Base-by-base conservation (phyloP, 495 filamentous ascomycete genomes). In the Aspergillus indologenus region DNA sequence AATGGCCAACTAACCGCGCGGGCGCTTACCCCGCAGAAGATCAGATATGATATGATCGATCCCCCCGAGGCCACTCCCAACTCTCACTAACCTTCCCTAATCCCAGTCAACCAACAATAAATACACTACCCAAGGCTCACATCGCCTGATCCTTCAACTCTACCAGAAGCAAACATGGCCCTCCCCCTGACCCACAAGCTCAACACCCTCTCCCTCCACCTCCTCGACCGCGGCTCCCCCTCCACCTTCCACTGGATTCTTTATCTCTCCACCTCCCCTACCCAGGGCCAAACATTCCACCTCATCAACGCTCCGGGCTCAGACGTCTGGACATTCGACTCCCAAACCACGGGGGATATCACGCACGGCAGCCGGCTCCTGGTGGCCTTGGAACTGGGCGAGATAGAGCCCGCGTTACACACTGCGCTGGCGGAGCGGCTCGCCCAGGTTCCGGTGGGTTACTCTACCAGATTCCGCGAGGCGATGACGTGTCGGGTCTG, bases 171-270 rank as follows among this genome's bases (percentile, higher is more conserved):
- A n/a, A n/a, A 29, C 26, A 4, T 9, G 3, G 9, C 26, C 26
- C 26, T 17, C 44, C 17, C 3, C 44, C 15, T 45, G 44, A 17
- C 44, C 44, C 18, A 8, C n/a, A 11, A 45, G 17, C 20, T 45
- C 29, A 56, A 59, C 43, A 54, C 49, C 20, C 54, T 65, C 2
- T 61, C 58, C 40, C 18, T 68, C 53, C 61, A 65, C 53, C 58
- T 68, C 15, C 55, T 62, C 1, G 66, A 65, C 34, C 59, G 64
- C 21, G 64, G 63, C n/a, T 42, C 55, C 42, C 54, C 31, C 29
- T 65, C 62, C 34, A 47, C 31, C 15, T 67, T 71, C 49, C 61
- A 68, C 20, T 71, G 66, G 68, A 53, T 57, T 24, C 44, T 71
- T 6, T 68, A 64, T 44, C 68, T 71, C 24, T 53, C 63, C 6